Percentiles rank a stretch among this genome's conserved stretches.
phyloP scores from a whole-genome alignment of 1,284 basidiomycete species.

The Macrocybe sp. region DNA sequence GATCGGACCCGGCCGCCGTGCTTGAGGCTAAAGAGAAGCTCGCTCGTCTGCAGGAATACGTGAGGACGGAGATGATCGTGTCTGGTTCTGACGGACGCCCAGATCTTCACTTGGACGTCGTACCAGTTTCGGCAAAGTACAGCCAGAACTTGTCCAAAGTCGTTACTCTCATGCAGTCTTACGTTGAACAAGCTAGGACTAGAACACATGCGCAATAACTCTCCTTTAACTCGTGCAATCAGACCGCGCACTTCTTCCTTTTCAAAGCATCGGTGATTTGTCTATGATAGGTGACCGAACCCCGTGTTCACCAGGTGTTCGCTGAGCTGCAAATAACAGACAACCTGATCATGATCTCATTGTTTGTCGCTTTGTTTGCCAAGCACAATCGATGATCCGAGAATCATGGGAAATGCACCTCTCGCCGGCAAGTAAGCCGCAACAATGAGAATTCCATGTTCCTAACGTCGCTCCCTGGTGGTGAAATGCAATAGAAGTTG shows the following conservation, averaged over 20 bases:
- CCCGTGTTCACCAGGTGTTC: too few relatives aligned
- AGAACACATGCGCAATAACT: slow-evolving; percentile 10
- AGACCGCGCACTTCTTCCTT: neutral
- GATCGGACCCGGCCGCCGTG: slow-evolving; percentile 34
- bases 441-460: too few relatives aligned
- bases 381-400: too few relatives aligned
- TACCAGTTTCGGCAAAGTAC: slow-evolving; percentile 79
- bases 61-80: slow-evolving; percentile 41
- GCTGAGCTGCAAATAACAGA: too few relatives aligned
- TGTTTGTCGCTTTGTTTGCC: too few relatives aligned
- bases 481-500: too few relatives aligned
- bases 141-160: slow-evolving; percentile 71
- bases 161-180: slow-evolving; percentile 58
- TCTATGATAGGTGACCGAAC: too few relatives aligned
- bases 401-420: too few relatives aligned
- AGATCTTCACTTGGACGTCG: slow-evolving; percentile 46
- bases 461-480: too few relatives aligned
- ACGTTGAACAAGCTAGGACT: slow-evolving; percentile 53
- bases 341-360: too few relatives aligned
- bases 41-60: slow-evolving; percentile 47
- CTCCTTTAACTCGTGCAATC: neutral
- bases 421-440: too few relatives aligned
- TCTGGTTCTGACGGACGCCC: slow-evolving; percentile 6
- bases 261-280: neutral
- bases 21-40: slow-evolving; percentile 59